A percentile compares a stretch with the other conserved stretches of the same genome.
These are phyloP conservation scores for Candida jianshihensis DNA, from an alignment of 805 yeast genomes.

Conservation along the genomic window DNA sequence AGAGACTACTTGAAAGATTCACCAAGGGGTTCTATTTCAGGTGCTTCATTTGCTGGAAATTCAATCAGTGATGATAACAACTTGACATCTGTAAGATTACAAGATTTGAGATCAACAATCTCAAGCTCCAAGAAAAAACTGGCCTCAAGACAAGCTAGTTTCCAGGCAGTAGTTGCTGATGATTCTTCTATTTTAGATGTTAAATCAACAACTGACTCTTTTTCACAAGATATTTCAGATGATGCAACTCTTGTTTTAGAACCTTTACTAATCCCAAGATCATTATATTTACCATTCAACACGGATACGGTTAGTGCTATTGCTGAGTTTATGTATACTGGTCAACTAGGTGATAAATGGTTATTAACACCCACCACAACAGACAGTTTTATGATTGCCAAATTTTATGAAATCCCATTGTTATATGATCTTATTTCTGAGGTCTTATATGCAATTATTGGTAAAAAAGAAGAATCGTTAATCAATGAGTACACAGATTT, in stretches of 20 bases:
- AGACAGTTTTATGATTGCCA: conserved; percentile 55
- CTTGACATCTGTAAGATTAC: conserved; percentile 11
- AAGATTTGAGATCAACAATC: conserved; percentile 15
- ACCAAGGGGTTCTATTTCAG: conserved; percentile 43
- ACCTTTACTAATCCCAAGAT: conserved; percentile 60
- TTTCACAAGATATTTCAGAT: conserved; percentile 10
- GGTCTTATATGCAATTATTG: conserved; percentile 60
- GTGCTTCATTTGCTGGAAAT: conserved; percentile 5
- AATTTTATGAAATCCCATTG: conserved; percentile 61
- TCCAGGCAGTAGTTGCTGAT: conserved; percentile 11
- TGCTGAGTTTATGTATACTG: conserved; percentile 69
- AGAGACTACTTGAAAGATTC: conserved; percentile 25
- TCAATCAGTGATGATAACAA: too few relatives aligned
- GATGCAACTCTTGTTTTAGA: conserved; percentile 33
- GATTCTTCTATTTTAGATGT: conserved; percentile 10
- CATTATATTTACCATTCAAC: conserved; percentile 61
- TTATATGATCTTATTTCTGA: conserved; percentile 65
- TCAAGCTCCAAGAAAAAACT: conserved; percentile 12
- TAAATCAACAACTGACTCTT: conserved; percentile 10
- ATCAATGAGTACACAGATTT: conserved; percentile 23
- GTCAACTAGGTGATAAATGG: conserved; percentile 76
- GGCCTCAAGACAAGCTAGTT: conserved; percentile 15
- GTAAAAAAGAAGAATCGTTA: conserved; percentile 52
- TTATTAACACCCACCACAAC: conserved; percentile 59
- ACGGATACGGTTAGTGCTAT: conserved; percentile 57